Base-by-base conservation (phyloP, 768 basidiomycete species). In the Dentipellis fragilis region DNA sequence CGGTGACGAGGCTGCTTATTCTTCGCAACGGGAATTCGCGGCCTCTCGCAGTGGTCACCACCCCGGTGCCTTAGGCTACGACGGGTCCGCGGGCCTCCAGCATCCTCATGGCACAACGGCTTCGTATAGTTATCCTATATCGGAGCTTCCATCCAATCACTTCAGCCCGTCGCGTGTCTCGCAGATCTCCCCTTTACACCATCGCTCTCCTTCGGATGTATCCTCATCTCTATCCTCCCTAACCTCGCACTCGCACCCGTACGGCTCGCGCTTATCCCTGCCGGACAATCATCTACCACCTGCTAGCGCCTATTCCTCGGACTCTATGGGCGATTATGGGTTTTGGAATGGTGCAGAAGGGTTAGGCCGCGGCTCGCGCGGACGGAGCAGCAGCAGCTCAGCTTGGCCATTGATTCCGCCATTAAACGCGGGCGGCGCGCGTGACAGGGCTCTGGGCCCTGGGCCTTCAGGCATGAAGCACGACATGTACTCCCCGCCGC, bases 1-100 rank as follows among this genome's bases (percentile, higher is more conserved):
- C 29, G 53, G 54, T 38, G 67, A 68, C 46, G 65, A 66, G 50
- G 45, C 61, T 23, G 55, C 55, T 47, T 51, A 60, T 35, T 56
- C 58, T 45, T 53, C 58, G 14, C 57, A 59, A 10, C 60, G 64
- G 14, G 66, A 64, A 35, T 58, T 60, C 49, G 59, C 59, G 16
- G 61, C 63, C 10, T 67, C 63, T 52, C 61, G 63, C 35, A 57
- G 62, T 56, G 46, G 62, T 37, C 58, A 62, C 56, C 54, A 59
- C 37, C 48, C 60, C 23, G 57, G 59, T 39, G 38, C 58, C 14
- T 39, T 57, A 6, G 54, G 51, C 35, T 64, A 61, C 52, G 62
- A 61, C 34, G 58, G 59, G 52, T 49, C 52, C 21, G 55, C 63
- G 19, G 38, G 46, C 12, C 49, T 63, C 34, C 21, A 55, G 22